Evolutionary conservation across 148 eudicot genomes (phyloP).

Genomic region (Camellia japonica): DNA sequence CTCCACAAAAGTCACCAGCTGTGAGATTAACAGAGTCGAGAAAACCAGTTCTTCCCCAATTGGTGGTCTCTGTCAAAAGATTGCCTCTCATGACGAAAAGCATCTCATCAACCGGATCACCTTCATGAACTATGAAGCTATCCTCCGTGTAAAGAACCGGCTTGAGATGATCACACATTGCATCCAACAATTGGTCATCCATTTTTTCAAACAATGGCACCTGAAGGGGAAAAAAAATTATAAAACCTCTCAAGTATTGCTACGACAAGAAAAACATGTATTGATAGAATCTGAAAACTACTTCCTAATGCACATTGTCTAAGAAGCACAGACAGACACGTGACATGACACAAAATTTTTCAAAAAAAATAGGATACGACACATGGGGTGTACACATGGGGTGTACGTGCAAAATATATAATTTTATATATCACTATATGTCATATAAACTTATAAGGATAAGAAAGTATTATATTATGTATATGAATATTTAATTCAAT

Average conservation of each 20-base stretch:
- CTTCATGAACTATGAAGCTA: conserved; percentile 63
- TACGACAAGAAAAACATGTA: neutral
- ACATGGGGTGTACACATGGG: too few species aligned
- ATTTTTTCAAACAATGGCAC: conserved; percentile 76
- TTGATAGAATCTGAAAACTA: neutral
- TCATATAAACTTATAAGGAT: too few species aligned
- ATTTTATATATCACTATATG: too few species aligned
- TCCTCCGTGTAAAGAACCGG: conserved; percentile 59
- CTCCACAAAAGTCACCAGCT: conserved; percentile 74
- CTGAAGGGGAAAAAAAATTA: conserved; percentile 20
- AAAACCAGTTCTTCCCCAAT: conserved; percentile 74
- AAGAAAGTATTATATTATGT: too few species aligned
- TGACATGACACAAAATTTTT: too few species aligned
- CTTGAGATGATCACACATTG: conserved; percentile 60
- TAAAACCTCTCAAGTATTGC: neutral
- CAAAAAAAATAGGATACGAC: too few species aligned
- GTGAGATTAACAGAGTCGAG: conserved; percentile 51
- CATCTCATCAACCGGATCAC: conserved; percentile 78
- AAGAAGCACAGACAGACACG: too few species aligned
- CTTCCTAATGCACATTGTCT: neutral
- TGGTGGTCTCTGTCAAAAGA: conserved; percentile 58
- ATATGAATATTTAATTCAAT: too few species aligned
- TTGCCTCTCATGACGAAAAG: conserved; percentile 65
- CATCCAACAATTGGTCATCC: conserved; percentile 65
- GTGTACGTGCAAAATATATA: too few species aligned